These are phyloP conservation scores for Gracilaria domingensis DNA, from an alignment of 23 red algal species.

Conservation along the genomic window DNA sequence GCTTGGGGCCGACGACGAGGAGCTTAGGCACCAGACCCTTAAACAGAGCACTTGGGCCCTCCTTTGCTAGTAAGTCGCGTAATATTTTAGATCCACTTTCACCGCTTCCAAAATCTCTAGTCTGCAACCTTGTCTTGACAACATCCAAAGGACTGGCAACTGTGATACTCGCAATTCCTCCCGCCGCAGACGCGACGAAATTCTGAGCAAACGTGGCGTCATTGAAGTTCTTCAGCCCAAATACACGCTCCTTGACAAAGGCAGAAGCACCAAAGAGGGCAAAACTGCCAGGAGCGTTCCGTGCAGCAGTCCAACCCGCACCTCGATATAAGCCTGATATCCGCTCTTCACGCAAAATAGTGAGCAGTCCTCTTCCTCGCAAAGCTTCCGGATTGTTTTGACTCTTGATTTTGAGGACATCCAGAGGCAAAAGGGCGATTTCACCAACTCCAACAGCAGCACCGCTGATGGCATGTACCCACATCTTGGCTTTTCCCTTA, in stretches of 20 bases:
- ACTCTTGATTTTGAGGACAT: conserved; percentile 86
- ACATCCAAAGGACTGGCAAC: conserved; percentile 80
- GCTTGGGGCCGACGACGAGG: conserved; percentile 75
- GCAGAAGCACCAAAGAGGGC: conserved; percentile 76
- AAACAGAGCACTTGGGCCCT: conserved; percentile 71
- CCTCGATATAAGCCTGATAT: conserved; percentile 75
- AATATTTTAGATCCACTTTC: conserved; percentile 67
- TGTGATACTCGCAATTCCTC: conserved; percentile 77
- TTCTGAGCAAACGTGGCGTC: conserved; percentile 79
- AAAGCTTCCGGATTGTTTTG: conserved; percentile 79
- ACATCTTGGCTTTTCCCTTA: conserved; percentile 56
- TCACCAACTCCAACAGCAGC: conserved; percentile 74
- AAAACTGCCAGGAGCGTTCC: conserved; percentile 81
- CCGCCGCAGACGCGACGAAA: conserved; percentile 69
- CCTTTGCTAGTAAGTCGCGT: conserved; percentile 59
- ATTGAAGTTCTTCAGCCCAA: conserved; percentile 73
- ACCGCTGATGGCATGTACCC: conserved; percentile 68
- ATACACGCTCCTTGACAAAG: conserved; percentile 76
- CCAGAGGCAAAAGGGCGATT: conserved; percentile 77
- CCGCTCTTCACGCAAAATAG: conserved; percentile 59
- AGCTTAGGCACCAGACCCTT: conserved; percentile 84
- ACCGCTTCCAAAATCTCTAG: conserved; percentile 62
- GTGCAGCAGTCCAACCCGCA: conserved; percentile 81
- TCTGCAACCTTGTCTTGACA: conserved; percentile 78
- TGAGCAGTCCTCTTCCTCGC: conserved; percentile 63